A percentile compares a stretch with the other conserved stretches of the same genome.
Evolutionary conservation across 805 yeast species (phyloP).

Genomic region (Saccharomycopsis lassenensis): DNA sequence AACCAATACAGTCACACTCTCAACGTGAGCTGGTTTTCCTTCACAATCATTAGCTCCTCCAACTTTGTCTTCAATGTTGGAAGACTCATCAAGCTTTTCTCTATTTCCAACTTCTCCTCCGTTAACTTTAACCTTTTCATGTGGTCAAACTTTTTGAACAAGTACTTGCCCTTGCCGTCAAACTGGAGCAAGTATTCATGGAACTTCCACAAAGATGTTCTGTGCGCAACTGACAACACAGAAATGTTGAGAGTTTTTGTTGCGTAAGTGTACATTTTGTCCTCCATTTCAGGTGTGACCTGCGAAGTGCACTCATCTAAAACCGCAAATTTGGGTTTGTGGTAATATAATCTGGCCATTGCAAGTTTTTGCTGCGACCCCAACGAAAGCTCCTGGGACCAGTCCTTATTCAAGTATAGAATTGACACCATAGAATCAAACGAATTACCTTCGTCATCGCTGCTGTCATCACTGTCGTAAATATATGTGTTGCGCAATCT

Average conservation of each 20-base stretch:
- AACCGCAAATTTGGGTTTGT: constrained; percentile 86
- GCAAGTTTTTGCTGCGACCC: constrained; percentile 93
- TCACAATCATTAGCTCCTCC: constrained; percentile 47
- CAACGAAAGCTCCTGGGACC: constrained; percentile 81
- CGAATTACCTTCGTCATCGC: constrained; percentile 6
- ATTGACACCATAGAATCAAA: constrained; percentile 10
- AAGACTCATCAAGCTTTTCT: constrained; percentile 58
- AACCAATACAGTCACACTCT: neutral
- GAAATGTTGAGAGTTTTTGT: constrained; percentile 63
- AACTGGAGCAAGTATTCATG: constrained; percentile 75
- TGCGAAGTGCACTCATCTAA: constrained; percentile 94
- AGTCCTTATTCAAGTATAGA: constrained; percentile 46
- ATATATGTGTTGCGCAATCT: neutral
- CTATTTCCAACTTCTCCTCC: constrained; percentile 64
- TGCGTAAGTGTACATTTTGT: constrained; percentile 77
- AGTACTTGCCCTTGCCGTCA: constrained; percentile 71
- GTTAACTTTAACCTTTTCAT: constrained; percentile 61
- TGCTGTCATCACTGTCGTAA: constrained; percentile 12
- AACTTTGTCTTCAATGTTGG: constrained; percentile 58
- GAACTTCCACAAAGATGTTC: constrained; percentile 88
- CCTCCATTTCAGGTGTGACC: constrained; percentile 84
- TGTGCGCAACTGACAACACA: constrained; percentile 80
- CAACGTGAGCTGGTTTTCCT: constrained; percentile 20
- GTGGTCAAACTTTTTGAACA: constrained; percentile 57
- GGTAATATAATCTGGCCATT: constrained; percentile 86